Percentiles rank a stretch among this genome's conserved stretches.
Evolutionary conservation across 768 basidiomycete genomes (phyloP).

Genomic region (Agaricus sinodeliciosus): DNA sequence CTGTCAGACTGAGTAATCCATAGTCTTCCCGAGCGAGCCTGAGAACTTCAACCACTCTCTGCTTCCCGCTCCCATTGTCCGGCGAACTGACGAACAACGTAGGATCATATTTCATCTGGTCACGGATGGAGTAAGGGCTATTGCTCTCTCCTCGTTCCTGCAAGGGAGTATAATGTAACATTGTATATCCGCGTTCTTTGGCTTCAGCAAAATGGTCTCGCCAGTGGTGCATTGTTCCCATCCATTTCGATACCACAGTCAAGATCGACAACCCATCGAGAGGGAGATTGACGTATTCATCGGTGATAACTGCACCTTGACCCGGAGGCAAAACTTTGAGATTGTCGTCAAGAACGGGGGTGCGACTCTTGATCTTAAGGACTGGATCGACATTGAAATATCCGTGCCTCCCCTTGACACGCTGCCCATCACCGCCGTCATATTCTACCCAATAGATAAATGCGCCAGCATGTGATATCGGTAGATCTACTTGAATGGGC

Average conservation of each 20-base stretch:
- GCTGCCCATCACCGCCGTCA: constrained; percentile 54
- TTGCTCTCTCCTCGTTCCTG: constrained; percentile 87
- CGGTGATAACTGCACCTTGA: constrained; percentile 45
- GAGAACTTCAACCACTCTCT: constrained; percentile 57
- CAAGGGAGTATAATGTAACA: constrained; percentile 95
- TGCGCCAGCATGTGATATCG: constrained; percentile 94
- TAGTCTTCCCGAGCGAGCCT: constrained; percentile 74
- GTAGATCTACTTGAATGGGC: constrained; percentile 89
- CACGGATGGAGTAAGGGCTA: constrained; percentile 90
- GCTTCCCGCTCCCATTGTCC: constrained; percentile 42
- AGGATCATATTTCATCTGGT: constrained; percentile 82
- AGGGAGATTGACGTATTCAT: constrained; percentile 60
- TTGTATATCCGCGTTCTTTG: constrained; percentile 88
- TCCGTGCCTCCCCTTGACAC: constrained; percentile 78
- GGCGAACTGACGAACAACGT: constrained; percentile 48
- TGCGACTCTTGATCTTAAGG: constrained; percentile 67
- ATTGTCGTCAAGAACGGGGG: constrained; percentile 60
- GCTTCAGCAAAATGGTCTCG: constrained; percentile 75
- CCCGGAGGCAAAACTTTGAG: constrained; percentile 44
- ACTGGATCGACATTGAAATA: constrained; percentile 97
- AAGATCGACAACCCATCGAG: constrained; percentile 86
- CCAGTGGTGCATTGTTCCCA: constrained; percentile 83
- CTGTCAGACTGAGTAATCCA: constrained; percentile 84
- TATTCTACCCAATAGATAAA: constrained; percentile 96
- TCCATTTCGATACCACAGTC: constrained; percentile 96